Evolutionary conservation across 164 flowering plant species (phyloP), one percentile per base, ranked within the genome.

Genomic region (Berberis vulgaris): DNA sequence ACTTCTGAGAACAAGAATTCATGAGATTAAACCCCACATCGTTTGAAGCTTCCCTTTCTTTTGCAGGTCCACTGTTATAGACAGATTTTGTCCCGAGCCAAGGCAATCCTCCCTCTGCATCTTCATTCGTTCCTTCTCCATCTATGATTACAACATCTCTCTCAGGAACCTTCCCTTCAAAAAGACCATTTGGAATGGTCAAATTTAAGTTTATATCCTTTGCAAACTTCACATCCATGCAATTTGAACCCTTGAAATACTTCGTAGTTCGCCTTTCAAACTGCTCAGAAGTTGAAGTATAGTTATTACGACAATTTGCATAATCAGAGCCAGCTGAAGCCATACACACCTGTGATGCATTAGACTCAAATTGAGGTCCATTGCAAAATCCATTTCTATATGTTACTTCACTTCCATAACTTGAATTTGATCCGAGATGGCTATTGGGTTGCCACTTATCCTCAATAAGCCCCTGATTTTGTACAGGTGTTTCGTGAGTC

Each of bases 181-280:
- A 60, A 43, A 61, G 66, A 38, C 73, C 74, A 57, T 71, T 78
- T 44, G 78, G 67, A 60, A 72, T 73, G 44, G 70, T 70, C 57
- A 67, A 56, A 68, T 77, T 80, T 76, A 75, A 66, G 66, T 73
- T 67, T 59, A 74, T 62, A 54, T 71, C 82, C 56, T 73, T 76
- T 1, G 64, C 55, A 70, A 80, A 62, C 60, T 78, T 82, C 64
- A 75, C 69, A 62, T 78, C 77, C 13, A 49, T 11, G 63, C 70
- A 60, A 50, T 66, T 75, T 43, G 76, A 66, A 69, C 75, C 72
- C 66, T 70, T 79, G 10, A 54, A 44, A 63, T 49, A 46, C 67
- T 72, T 80, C 2, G 54, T 38, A 11, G 77, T 54, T 45, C 38
- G 68, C 60, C 63, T 64, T 49, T 61, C 74, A 55, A 49, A 49